Base-by-base conservation (phyloP, 169 alveolate genomes). In the Eimeria acervulina region DNA sequence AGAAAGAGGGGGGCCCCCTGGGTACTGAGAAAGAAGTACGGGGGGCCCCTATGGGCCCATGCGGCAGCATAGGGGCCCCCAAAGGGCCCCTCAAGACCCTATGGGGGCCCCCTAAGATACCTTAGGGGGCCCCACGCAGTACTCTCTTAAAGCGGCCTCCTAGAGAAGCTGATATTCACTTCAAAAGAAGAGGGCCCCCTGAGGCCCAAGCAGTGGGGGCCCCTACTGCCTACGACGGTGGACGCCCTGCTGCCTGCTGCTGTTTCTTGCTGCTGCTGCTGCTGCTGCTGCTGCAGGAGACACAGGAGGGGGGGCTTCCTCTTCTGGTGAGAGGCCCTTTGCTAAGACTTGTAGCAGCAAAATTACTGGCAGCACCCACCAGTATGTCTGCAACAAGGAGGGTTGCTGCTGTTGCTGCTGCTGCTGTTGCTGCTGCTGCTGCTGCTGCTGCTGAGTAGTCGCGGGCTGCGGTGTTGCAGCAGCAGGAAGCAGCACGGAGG, bases 361-460 rank as follows among this genome's bases (percentile, higher is more conserved):
- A 10, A 76, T 76, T 4, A 76, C 61, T 2, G 87, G 87, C 36
- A 76, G 59, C 59, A 76, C 87, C 87, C 87, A 76, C 87, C 87
- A 76, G 59, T 76, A 76, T 5, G 61, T 13, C 59, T 76, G 87
- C 87, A 76, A 59, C 87, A 76, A 59, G 31, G 87, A 76, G 15
- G 87, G 59, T 7, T 33, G 59, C 55, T 76, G 87, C 55, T 76
- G 87, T 59, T 76, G 87, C 87, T 76, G 87, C 87, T 76, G 61
- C 59, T 76, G 87, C 59, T 76, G 87, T 59, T 76, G 87, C 51
- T 76, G 51, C 87, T 76, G 87, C 87, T 76, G 61, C 38, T 70
- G 81, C 42, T 12, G 81, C 87, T 76, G 87, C 87, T 76, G 61
- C 38, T 70, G 81, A 2, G 38, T 6, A 5, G 87, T 6, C 5